A percentile compares a stretch with the other conserved stretches of the same genome.
phyloP scores from a whole-genome alignment of 345 rosid genomes.

The Lepidium aucheri region DNA sequence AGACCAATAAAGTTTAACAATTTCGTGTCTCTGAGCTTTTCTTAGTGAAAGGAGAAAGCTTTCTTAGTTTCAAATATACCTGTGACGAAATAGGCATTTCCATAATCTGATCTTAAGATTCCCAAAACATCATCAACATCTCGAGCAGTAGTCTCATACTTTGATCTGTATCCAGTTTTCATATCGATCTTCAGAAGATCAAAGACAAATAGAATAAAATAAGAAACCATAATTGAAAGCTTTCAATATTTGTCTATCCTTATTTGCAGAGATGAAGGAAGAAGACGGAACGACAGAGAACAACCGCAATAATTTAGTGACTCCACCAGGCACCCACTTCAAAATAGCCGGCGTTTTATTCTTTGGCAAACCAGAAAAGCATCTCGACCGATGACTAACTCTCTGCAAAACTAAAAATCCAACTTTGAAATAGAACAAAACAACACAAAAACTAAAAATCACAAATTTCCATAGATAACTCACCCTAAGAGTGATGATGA shows the following conservation, averaged over 20 bases:
- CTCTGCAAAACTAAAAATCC: constrained; percentile 26
- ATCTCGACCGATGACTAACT: constrained; percentile 21
- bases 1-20: background rate
- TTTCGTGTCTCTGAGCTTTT: background rate
- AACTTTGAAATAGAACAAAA: background rate
- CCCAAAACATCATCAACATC: constrained; percentile 47
- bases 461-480: background rate
- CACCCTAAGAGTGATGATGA: background rate
- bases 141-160: constrained; percentile 29
- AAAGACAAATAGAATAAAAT: background rate
- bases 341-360: constrained; percentile 38
- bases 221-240: background rate
- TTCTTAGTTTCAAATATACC: constrained; percentile 30
- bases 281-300: constrained; percentile 34
- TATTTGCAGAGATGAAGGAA: background rate
- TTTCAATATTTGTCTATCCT: constrained; percentile 9
- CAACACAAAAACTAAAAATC: background rate
- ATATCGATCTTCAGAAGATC: constrained; percentile 12
- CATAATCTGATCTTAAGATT: constrained; percentile 56
- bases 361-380: constrained; percentile 40
- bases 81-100: constrained; percentile 78
- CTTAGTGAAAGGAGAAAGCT: background rate
- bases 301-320: constrained; percentile 62
- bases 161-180: constrained; percentile 14
- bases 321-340: constrained; percentile 62